phyloP scores from a whole-genome alignment of 345 rosid genomes.

The Ceriops decandra region DNA sequence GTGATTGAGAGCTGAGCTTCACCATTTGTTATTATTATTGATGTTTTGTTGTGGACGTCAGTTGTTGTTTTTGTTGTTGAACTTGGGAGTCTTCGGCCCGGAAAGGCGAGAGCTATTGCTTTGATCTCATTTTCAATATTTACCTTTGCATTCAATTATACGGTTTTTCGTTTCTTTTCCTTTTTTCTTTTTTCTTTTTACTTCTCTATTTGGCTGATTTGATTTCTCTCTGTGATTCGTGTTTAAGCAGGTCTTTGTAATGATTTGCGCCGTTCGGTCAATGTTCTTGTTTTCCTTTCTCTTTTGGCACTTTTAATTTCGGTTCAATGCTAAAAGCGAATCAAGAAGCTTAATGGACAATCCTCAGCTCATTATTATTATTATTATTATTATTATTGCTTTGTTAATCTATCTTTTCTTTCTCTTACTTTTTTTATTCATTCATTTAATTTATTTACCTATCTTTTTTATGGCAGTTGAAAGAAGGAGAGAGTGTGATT shows the following conservation, averaged over 20 bases:
- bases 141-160: no score
- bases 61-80: no score
- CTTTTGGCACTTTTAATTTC: conserved; percentile 17
- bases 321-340: conserved; percentile 29
- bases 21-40: no score
- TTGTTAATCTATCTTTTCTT: neutral
- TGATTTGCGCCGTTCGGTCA: neutral
- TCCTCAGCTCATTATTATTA: conserved; percentile 15
- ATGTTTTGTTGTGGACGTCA: no score
- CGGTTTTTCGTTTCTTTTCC: no score
- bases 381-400: neutral
- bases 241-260: no score
- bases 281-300: neutral
- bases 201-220: no score
- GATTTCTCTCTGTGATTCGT: no score
- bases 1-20: conserved; percentile 12
- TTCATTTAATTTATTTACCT: neutral
- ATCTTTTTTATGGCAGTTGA: conserved; percentile 29
- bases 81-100: no score
- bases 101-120: no score
- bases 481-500: conserved; percentile 6
- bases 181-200: no score
- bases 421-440: conserved; percentile 6
- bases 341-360: conserved; percentile 40
- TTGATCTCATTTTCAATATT: no score